Percentiles rank a stretch among this genome's conserved stretches.
Evolutionary conservation across 768 basidiomycete genomes (phyloP).

Genomic region (Pilatotrama ljubarskyi): DNA sequence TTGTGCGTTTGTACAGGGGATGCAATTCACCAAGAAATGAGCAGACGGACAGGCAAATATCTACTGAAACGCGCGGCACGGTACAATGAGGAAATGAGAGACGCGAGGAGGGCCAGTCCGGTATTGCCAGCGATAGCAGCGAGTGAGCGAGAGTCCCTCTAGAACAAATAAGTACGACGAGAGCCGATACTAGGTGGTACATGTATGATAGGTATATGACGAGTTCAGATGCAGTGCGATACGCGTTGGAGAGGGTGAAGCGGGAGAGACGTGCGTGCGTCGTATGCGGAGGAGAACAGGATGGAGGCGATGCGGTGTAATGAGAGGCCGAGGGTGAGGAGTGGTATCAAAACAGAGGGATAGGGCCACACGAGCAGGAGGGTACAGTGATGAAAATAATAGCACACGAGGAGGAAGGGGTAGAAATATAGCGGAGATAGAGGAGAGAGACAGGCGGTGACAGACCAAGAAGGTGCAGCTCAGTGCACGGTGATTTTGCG

Average conservation of each 20-base stretch:
- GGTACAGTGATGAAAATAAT: conserved; percentile 8
- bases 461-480: conserved; percentile 9
- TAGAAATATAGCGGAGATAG: conserved; percentile 10
- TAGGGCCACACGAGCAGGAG: conserved; percentile 6
- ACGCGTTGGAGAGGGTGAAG: no score
- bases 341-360: conserved; percentile 15
- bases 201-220: conserved; percentile 15
- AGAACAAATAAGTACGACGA: conserved; percentile 10
- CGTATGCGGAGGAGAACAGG: neutral
- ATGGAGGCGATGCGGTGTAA: neutral
- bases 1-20: no score
- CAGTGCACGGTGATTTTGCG: neutral
- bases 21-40: conserved; percentile 3
- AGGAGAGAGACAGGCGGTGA: neutral
- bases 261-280: no score
- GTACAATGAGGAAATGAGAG: neutral
- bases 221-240: conserved; percentile 2
- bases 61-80: neutral
- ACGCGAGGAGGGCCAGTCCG: conserved; percentile 10
- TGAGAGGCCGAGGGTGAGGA: neutral
- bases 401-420: conserved; percentile 7
- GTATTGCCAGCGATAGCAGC: conserved; percentile 11
- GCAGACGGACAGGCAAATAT: neutral
- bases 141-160: conserved; percentile 15
- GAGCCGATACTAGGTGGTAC: conserved; percentile 6